phyloP scores from a whole-genome alignment of 768 basidiomycete genomes.

The Suillus decipiens region DNA sequence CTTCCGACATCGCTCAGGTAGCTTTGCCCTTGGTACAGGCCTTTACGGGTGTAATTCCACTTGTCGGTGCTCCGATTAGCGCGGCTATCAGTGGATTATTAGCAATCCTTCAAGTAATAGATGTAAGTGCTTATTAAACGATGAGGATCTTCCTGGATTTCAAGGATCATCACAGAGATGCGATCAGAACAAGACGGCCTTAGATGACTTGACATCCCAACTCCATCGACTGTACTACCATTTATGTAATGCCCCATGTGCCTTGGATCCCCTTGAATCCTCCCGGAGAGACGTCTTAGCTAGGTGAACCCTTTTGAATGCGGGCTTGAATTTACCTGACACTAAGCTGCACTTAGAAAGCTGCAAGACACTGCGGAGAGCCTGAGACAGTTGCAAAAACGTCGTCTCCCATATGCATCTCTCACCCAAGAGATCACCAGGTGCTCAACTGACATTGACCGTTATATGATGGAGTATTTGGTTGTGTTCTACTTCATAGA shows the following conservation, averaged over 20 bases:
- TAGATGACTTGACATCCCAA: not conserved
- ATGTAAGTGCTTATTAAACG: not conserved
- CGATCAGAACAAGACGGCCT: not conserved
- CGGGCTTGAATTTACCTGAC: no score
- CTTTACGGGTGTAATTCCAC: no score
- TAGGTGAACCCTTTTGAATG: not conserved
- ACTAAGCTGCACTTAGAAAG: no score
- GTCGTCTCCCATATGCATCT: not conserved
- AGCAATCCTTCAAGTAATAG: not conserved
- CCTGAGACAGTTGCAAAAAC: not conserved
- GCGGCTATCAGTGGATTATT: not conserved
- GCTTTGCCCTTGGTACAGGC: no score
- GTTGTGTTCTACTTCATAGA: no score
- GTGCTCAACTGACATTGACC: not conserved
- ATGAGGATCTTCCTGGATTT: not conserved
- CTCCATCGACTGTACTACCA: not conserved
- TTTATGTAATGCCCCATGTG: not conserved
- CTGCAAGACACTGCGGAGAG: no score
- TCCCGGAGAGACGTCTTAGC: no score
- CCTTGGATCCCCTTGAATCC: not conserved
- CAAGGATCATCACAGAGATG: not conserved
- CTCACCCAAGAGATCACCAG: not conserved
- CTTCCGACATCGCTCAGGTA: no score
- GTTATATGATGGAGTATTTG: not conserved
- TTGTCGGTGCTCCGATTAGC: not conserved